These are phyloP conservation scores for Mycosphaerella sp. DNA, from an alignment of 2,329 filamentous ascomycete genomes.

Conservation along the genomic window DNA sequence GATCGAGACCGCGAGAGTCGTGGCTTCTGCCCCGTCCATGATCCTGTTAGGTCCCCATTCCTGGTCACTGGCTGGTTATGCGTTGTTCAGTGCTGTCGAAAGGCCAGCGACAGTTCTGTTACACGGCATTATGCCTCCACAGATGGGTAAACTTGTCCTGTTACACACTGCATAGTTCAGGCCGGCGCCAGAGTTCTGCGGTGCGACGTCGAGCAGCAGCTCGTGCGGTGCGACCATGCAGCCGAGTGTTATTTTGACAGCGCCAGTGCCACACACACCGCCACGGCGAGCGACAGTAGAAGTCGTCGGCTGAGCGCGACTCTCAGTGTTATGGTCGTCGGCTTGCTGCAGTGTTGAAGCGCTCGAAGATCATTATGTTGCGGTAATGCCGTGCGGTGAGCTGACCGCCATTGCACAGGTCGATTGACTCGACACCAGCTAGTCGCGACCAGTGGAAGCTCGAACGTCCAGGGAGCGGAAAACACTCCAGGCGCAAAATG, in stretches of 20 bases:
- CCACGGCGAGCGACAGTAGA: constrained; percentile 7
- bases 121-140: constrained; percentile 15
- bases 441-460: constrained; percentile 8
- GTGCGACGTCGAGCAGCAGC: constrained; percentile 21
- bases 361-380: constrained; percentile 14
- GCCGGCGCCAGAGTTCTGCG: constrained; percentile 5
- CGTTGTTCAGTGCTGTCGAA: constrained; percentile 18
- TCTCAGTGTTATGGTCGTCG: constrained; percentile 3
- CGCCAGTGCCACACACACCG: constrained; percentile 18
- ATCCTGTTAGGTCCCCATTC: constrained; percentile 9
- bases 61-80: constrained; percentile 2
- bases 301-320: constrained; percentile 1
- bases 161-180: constrained; percentile 5
- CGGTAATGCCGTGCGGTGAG: constrained; percentile 20
- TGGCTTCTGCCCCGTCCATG: constrained; percentile 6
- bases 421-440: not conserved
- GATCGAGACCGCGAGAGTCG: constrained; percentile 9
- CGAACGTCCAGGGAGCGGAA: constrained; percentile 6
- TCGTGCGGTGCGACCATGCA: constrained; percentile 19
- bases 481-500: constrained; percentile 10
- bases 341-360: constrained; percentile 18
- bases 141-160: not conserved
- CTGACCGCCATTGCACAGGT: constrained; percentile 17
- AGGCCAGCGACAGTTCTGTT: constrained; percentile 24
- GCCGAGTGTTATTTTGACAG: constrained; percentile 22